These are phyloP conservation scores for Scheffersomyces illinoinensis DNA, from an alignment of 1,139 yeast genomes.

Conservation along the genomic window DNA sequence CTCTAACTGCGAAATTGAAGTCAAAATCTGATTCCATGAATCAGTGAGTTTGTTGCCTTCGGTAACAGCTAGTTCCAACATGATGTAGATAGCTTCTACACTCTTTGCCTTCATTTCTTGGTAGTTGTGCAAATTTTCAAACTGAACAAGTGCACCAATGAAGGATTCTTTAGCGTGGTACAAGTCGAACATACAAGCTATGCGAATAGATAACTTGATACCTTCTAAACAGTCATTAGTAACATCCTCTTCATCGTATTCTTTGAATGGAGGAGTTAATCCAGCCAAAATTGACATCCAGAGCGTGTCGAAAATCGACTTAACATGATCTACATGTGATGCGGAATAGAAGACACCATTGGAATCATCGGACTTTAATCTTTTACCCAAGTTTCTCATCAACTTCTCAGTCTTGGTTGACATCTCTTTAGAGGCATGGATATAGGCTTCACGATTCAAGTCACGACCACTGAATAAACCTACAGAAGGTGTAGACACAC, in stretches of 20 bases:
- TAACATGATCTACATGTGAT: constrained; percentile 85
- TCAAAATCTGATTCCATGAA: constrained; percentile 84
- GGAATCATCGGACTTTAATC: constrained; percentile 31
- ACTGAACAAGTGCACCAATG: constrained; percentile 86
- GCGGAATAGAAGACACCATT: constrained; percentile 46
- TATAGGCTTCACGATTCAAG: constrained; percentile 79
- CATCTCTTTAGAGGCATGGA: constrained; percentile 90
- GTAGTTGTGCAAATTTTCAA: constrained; percentile 75
- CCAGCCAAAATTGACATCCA: constrained; percentile 99
- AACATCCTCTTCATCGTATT: constrained; percentile 76
- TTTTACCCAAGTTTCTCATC: constrained; percentile 67
- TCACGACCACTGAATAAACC: constrained; percentile 79
- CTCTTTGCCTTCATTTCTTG: constrained; percentile 80
- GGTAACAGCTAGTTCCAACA: constrained; percentile 73
- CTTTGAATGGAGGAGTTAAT: constrained; percentile 89
- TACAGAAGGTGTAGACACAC: constrained; percentile 40
- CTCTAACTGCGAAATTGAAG: constrained; percentile 87
- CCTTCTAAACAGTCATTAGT: constrained; percentile 81
- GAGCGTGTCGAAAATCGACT: constrained; percentile 86
- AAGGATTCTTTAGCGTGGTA: constrained; percentile 88
- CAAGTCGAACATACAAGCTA: constrained; percentile 81
- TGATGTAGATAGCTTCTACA: constrained; percentile 72
- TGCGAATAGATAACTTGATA: constrained; percentile 74
- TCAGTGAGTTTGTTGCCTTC: constrained; percentile 71
- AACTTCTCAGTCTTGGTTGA: constrained; percentile 85